These are phyloP conservation scores for Verticillium zaregamsianum DNA, from an alignment of 2,329 filamentous ascomycete species.

Conservation along the genomic window DNA sequence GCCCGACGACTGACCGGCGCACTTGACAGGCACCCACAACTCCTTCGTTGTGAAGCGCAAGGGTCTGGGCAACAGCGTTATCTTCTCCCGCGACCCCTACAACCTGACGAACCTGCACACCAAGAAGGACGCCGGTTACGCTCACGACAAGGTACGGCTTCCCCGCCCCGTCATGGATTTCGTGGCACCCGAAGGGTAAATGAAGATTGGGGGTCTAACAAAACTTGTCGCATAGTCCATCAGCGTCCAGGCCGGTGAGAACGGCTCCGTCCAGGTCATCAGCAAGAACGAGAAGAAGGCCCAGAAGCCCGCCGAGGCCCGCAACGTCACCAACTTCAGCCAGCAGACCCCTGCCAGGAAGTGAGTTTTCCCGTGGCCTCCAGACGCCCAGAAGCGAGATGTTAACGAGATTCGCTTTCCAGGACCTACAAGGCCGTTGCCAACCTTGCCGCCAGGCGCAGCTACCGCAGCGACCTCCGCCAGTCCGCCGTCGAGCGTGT, in stretches of 20 bases:
- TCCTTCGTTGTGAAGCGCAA: constrained; percentile 90
- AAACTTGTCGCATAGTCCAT: constrained; percentile 59
- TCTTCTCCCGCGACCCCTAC: constrained; percentile 91
- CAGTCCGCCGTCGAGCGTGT: constrained; percentile 78
- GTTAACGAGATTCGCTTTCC: constrained; percentile 2
- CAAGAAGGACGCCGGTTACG: constrained; percentile 91
- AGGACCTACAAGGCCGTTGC: constrained; percentile 90
- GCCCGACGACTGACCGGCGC: constrained; percentile 1
- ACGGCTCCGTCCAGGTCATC: constrained; percentile 75
- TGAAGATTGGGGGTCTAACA: constrained; percentile 12
- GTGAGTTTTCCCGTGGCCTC: constrained; percentile 17
- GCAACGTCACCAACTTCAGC: constrained; percentile 64
- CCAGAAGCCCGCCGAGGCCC: constrained; percentile 68
- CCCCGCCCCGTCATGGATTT: neutral
- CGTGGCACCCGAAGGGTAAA: constrained; percentile 7
- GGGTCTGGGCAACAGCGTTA: constrained; percentile 64
- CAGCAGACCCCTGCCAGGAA: constrained; percentile 73
- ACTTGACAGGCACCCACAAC: constrained; percentile 71
- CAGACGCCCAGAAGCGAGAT: neutral
- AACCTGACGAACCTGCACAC: constrained; percentile 91
- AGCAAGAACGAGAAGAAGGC: constrained; percentile 75
- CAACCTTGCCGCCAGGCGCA: constrained; percentile 73
- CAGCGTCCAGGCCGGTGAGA: constrained; percentile 69
- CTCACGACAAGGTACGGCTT: constrained; percentile 78
- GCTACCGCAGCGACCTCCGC: constrained; percentile 80